Evolutionary conservation across 768 basidiomycete genomes (phyloP).

Genomic region (Boletus reticulatus): DNA sequence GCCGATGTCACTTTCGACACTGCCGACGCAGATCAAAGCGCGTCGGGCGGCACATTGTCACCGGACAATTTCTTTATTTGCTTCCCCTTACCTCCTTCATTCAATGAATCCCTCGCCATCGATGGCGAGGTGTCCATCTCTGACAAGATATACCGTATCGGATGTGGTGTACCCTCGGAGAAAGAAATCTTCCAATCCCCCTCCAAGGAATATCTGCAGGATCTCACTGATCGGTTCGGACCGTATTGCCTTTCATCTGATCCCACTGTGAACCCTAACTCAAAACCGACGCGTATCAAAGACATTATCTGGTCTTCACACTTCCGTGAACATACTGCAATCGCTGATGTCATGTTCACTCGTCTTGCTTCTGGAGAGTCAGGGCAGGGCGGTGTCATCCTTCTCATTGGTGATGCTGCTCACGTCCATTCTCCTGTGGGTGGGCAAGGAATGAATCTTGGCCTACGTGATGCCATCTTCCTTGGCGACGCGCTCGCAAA

Average conservation of each 20-base stretch:
- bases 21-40: background rate
- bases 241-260: conserved; percentile 33
- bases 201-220: conserved; percentile 42
- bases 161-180: conserved; percentile 35
- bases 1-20: conserved; percentile 43
- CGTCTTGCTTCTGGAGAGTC: conserved; percentile 17
- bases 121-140: conserved; percentile 3
- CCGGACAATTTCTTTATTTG: conserved; percentile 34
- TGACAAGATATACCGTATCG: conserved; percentile 37
- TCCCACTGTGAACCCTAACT: conserved; percentile 28
- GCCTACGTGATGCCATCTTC: conserved; percentile 49
- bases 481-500: conserved; percentile 40
- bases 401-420: conserved; percentile 47
- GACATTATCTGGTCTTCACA: conserved; percentile 43
- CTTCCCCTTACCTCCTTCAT: conserved; percentile 34
- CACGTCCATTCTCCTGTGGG: conserved; percentile 52
- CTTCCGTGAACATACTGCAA: conserved; percentile 41
- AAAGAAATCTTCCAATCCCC: conserved; percentile 37
- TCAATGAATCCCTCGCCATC: conserved; percentile 15
- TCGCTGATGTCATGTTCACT: conserved; percentile 39
- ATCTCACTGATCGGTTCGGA: conserved; percentile 39
- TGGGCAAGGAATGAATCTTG: conserved; percentile 58
- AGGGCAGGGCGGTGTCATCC: conserved; percentile 12
- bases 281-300: conserved; percentile 32
- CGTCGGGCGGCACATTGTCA: conserved; percentile 24